Conservation (phyloP, 2,329 filamentous ascomycete genomes). For the Sarocladium strictum region DNA sequence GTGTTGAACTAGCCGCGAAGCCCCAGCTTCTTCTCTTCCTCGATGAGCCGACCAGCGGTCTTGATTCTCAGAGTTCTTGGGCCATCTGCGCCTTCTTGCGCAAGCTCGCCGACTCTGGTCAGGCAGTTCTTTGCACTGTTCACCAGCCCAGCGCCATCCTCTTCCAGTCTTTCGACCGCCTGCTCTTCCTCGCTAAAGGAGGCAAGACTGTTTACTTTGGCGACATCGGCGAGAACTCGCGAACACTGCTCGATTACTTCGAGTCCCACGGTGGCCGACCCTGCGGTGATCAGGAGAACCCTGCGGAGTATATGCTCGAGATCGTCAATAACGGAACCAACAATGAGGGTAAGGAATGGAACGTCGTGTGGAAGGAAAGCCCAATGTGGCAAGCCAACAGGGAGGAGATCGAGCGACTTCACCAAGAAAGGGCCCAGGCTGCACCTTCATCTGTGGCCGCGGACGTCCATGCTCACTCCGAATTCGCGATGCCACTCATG, state of each 20-base stretch:
- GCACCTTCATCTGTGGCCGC: background rate
- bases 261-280: slow-evolving; percentile 53
- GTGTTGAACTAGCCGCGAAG: slow-evolving; percentile 44
- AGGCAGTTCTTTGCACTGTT: slow-evolving; percentile 49
- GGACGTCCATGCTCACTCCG: slow-evolving; percentile 35
- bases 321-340: slow-evolving; percentile 36
- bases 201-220: slow-evolving; percentile 67
- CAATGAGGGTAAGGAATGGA: slow-evolving; percentile 52
- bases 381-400: slow-evolving; percentile 45
- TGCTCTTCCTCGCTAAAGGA: slow-evolving; percentile 58
- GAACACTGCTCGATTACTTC: slow-evolving; percentile 56
- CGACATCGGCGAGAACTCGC: slow-evolving; percentile 55
- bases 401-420: slow-evolving; percentile 59
- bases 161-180: slow-evolving; percentile 51
- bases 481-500: slow-evolving; percentile 73
- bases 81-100: slow-evolving; percentile 57
- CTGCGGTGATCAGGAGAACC: slow-evolving; percentile 52
- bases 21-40: slow-evolving; percentile 52
- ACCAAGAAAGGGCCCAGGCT: slow-evolving; percentile 37
- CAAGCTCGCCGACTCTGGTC: slow-evolving; percentile 50
- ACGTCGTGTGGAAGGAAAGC: slow-evolving; percentile 56
- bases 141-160: slow-evolving; percentile 49
- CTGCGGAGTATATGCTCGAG: slow-evolving; percentile 65
- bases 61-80: slow-evolving; percentile 60
- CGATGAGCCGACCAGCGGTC: slow-evolving; percentile 55